A percentile compares a stretch with the other conserved stretches of the same genome.
phyloP scores from a whole-genome alignment of 2,329 filamentous ascomycete genomes.

The Chaetomium strumarium region DNA sequence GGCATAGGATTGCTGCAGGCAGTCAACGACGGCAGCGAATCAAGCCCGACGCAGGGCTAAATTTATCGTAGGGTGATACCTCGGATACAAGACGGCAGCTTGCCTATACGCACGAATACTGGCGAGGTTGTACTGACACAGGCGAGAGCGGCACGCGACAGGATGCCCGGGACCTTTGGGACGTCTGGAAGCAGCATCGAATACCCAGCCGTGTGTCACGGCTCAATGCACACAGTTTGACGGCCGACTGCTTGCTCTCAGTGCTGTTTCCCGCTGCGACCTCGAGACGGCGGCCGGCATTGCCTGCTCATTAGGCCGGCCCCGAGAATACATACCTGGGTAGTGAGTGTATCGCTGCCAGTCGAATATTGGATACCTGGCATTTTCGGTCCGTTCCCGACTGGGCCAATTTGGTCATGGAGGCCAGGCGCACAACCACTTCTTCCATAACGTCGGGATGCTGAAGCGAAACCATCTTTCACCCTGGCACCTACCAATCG shows the following conservation, averaged over 20 bases:
- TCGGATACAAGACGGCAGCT: conserved; percentile 14
- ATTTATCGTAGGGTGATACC: conserved; percentile 15
- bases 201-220: conserved; percentile 16
- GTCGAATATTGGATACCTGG: conserved; percentile 10
- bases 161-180: conserved; percentile 12
- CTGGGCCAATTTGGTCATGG: not conserved
- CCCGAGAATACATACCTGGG: not conserved
- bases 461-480: not conserved
- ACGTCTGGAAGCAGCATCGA: conserved; percentile 19
- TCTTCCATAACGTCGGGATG: not conserved
- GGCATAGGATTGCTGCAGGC: conserved; percentile 13
- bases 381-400: conserved; percentile 12
- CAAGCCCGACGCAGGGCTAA: conserved; percentile 15
- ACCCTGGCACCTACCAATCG: not conserved
- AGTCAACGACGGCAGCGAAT: conserved; percentile 13
- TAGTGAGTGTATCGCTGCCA: conserved; percentile 11
- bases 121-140: conserved; percentile 16
- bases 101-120: conserved; percentile 18
- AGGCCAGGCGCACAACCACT: not conserved
- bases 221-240: conserved; percentile 11
- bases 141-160: conserved; percentile 13
- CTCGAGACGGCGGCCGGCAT: not conserved
- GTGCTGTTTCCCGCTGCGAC: conserved; percentile 10
- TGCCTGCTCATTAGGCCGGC: conserved; percentile 3
- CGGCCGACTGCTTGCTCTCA: conserved; percentile 10